A percentile compares a stretch with the other conserved stretches of the same genome.
Evolutionary conservation across 805 yeast genomes (phyloP).

Genomic region (Schwanniomyces sp.): DNA sequence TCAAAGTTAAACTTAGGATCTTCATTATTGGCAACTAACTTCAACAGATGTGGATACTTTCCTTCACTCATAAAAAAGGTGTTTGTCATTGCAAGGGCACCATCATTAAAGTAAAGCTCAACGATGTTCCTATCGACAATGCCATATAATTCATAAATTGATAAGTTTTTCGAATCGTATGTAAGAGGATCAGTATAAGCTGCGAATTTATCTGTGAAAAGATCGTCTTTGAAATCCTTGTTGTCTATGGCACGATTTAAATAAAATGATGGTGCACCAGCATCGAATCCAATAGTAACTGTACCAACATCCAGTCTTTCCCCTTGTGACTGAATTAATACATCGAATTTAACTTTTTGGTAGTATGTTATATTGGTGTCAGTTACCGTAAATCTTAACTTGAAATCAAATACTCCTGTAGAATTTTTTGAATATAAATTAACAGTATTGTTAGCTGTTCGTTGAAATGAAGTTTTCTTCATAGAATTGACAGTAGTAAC

Average conservation of each 20-base stretch:
- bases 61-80: conserved; percentile 23
- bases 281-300: conserved; percentile 23
- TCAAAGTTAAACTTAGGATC: neutral
- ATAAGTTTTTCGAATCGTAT: conserved; percentile 9
- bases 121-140: conserved; percentile 26
- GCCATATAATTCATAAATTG: conserved; percentile 22
- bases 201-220: conserved; percentile 22
- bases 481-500: neutral
- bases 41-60: conserved; percentile 2
- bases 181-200: conserved; percentile 18
- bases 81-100: conserved; percentile 23
- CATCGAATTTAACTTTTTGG: conserved; percentile 12
- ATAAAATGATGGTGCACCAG: conserved; percentile 17
- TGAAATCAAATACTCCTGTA: conserved; percentile 22
- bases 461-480: neutral
- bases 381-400: conserved; percentile 17
- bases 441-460: conserved; percentile 3
- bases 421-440: conserved; percentile 5
- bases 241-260: conserved; percentile 23
- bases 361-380: conserved; percentile 2
- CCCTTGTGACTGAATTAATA: conserved; percentile 12
- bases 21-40: neutral
- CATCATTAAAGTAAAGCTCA: conserved; percentile 30
- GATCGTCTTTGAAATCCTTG: conserved; percentile 18
- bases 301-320: conserved; percentile 13